Percentiles rank a stretch among this genome's conserved stretches.
phyloP scores from a whole-genome alignment of 371 early-diverging fungal genomes.

The Syncephalastrum racemosum region DNA sequence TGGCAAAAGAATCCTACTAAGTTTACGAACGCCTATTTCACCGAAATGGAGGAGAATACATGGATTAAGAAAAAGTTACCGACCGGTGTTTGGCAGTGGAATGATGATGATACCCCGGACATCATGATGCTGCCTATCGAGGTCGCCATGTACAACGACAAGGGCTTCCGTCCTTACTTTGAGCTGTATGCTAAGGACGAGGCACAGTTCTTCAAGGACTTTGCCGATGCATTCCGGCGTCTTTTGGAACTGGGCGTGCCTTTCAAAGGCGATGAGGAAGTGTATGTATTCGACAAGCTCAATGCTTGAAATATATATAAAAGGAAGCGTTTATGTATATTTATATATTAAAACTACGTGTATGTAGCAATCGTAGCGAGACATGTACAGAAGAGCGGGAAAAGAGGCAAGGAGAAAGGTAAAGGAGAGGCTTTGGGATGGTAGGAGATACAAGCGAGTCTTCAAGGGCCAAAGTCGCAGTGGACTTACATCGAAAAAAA shows the following conservation, averaged over 20 bases:
- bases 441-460: too few species aligned
- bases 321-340: too few species aligned
- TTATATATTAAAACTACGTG: too few species aligned
- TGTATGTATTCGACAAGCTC: conserved; percentile 44
- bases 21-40: conserved; percentile 82
- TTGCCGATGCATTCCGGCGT: conserved; percentile 71
- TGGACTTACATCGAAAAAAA: too few species aligned
- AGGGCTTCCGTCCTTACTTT: conserved; percentile 65
- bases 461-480: too few species aligned
- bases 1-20: conserved; percentile 80
- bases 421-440: too few species aligned
- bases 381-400: too few species aligned
- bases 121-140: conserved; percentile 18
- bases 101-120: conserved; percentile 48
- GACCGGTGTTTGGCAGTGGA: conserved; percentile 73
- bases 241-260: conserved; percentile 76
- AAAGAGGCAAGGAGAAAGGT: too few species aligned
- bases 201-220: conserved; percentile 77
- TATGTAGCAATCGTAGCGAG: too few species aligned
- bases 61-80: conserved; percentile 76
- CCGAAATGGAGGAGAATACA: conserved; percentile 60
- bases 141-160: conserved; percentile 31
- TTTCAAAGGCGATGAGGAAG: conserved; percentile 42
- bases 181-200: conserved; percentile 79
- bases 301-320: conserved; percentile 21